Conservation (phyloP, 495 filamentous ascomycete genomes). For the Symbiotaphrina buchneri region DNA sequence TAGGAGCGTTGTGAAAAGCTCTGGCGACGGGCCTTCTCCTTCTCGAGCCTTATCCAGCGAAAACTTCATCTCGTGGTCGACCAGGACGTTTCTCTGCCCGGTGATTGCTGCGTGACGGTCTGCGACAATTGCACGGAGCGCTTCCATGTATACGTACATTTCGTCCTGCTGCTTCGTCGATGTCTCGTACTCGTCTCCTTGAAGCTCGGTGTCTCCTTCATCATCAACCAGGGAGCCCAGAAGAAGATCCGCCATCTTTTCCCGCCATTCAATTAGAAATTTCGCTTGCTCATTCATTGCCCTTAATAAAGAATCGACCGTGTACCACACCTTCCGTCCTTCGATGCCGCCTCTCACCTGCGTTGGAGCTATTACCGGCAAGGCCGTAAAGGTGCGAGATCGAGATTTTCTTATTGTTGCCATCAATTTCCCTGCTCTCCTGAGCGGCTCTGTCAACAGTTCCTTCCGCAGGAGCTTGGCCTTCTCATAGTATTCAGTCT, state of each 20-base stretch:
- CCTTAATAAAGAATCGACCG: slow-evolving; percentile 26
- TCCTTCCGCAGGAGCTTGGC: slow-evolving; percentile 62
- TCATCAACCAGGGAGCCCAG: slow-evolving; percentile 60
- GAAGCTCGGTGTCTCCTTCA: slow-evolving; percentile 45
- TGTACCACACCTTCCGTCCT: slow-evolving; percentile 28
- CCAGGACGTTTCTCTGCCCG: slow-evolving; percentile 53
- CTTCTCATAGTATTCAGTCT: slow-evolving; percentile 47
- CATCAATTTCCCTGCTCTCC: slow-evolving; percentile 20
- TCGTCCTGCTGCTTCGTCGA: slow-evolving; percentile 73
- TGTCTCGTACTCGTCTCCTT: slow-evolving; percentile 74
- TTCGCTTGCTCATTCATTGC: slow-evolving; percentile 46
- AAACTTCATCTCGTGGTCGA: slow-evolving; percentile 47
- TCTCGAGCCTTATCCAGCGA: slow-evolving; percentile 32
- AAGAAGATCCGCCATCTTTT: slow-evolving; percentile 43
- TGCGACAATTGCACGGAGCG: slow-evolving; percentile 46
- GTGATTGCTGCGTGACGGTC: slow-evolving; percentile 58
- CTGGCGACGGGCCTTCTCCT: slow-evolving; percentile 47
- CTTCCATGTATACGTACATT: slow-evolving; percentile 65
- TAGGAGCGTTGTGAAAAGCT: slow-evolving; percentile 40
- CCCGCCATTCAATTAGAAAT: slow-evolving; percentile 49
- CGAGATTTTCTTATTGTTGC: slow-evolving; percentile 21
- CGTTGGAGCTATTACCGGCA: slow-evolving; percentile 33
- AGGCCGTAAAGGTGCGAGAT: slow-evolving; percentile 31
- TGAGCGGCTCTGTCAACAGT: slow-evolving; percentile 11
- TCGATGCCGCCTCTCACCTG: slow-evolving; percentile 36